phyloP scores from a whole-genome alignment of 2,329 filamentous ascomycete species.

The Exophiala bonariae region DNA sequence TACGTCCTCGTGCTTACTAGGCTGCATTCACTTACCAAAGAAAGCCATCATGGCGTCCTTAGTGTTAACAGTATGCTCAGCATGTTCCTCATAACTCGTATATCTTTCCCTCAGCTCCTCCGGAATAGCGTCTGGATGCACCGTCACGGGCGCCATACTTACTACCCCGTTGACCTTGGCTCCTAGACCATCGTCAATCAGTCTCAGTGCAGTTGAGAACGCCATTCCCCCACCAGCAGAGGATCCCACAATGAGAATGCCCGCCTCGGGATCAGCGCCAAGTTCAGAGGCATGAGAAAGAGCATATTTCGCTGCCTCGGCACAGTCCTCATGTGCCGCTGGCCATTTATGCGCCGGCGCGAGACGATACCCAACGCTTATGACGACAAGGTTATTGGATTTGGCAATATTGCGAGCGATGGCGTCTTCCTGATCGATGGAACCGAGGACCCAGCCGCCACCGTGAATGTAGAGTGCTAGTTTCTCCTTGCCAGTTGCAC shows the following conservation, averaged over 20 bases:
- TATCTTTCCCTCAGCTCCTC: slow-evolving; percentile 32
- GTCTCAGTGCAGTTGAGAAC: slow-evolving; percentile 35
- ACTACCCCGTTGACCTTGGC: slow-evolving; percentile 36
- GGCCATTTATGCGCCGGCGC: slow-evolving; percentile 26
- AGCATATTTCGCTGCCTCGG: slow-evolving; percentile 11
- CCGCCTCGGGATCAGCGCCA: slow-evolving; percentile 9
- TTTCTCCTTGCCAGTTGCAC: slow-evolving; percentile 18
- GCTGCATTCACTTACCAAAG: slow-evolving; percentile 24
- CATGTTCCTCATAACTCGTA: slow-evolving; percentile 36
- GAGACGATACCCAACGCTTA: slow-evolving; percentile 35
- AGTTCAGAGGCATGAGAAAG: slow-evolving; percentile 10
- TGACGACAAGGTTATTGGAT: slow-evolving; percentile 30
- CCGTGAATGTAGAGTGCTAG: slow-evolving; percentile 37
- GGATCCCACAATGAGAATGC: slow-evolving; percentile 34
- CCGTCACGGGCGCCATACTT: slow-evolving; percentile 35
- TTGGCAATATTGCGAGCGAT: slow-evolving; percentile 33
- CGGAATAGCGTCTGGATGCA: slow-evolving; percentile 38
- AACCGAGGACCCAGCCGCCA: slow-evolving; percentile 34
- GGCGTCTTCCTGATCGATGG: slow-evolving; percentile 35
- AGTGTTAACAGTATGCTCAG: slow-evolving; percentile 36
- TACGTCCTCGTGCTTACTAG: neutral
- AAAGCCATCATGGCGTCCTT: slow-evolving; percentile 36
- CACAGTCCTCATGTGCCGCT: slow-evolving; percentile 17
- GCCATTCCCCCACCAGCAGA: slow-evolving; percentile 41
- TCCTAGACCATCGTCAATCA: slow-evolving; percentile 35